Percentiles rank a stretch among this genome's conserved stretches.
phyloP scores from a whole-genome alignment of 2,329 filamentous ascomycete species.

The Colletotrichum brevisporum region DNA sequence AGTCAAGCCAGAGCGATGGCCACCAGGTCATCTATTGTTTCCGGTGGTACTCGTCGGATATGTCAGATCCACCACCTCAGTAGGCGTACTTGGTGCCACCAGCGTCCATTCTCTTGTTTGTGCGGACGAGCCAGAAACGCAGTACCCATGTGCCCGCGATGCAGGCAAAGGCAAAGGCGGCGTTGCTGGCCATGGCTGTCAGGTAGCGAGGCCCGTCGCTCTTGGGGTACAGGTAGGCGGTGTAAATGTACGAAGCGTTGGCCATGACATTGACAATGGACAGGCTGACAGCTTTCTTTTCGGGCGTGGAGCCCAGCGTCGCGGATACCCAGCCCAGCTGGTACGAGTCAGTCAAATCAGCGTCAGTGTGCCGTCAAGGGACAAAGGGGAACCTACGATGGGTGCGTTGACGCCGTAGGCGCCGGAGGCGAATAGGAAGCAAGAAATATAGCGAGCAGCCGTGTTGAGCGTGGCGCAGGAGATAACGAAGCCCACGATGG shows the following conservation, averaged over 20 bases:
- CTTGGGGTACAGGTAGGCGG: conserved; percentile 59
- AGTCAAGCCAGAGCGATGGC: no score
- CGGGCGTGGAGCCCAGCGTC: conserved; percentile 57
- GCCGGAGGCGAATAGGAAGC: conserved; percentile 53
- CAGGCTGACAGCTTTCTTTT: conserved; percentile 60
- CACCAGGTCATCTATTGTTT: neutral
- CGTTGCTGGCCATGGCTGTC: conserved; percentile 54
- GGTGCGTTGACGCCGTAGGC: conserved; percentile 54
- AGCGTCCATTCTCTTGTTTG: conserved; percentile 46
- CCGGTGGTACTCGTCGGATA: no score
- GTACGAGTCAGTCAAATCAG: conserved; percentile 45
- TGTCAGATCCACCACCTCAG: neutral
- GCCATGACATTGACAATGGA: conserved; percentile 60
- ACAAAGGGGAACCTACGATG: neutral
- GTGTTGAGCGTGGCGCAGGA: conserved; percentile 49
- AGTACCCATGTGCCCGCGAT: conserved; percentile 46
- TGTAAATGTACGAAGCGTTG: conserved; percentile 61
- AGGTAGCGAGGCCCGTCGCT: conserved; percentile 57
- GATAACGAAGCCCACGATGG: conserved; percentile 56
- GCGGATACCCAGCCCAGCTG: conserved; percentile 56
- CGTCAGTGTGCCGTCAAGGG: neutral
- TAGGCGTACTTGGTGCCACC: conserved; percentile 41
- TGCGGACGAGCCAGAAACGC: conserved; percentile 44
- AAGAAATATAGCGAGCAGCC: conserved; percentile 50
- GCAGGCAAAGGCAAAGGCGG: conserved; percentile 45